Evolutionary conservation across 2,329 filamentous ascomycete species (phyloP), one percentile per base, ranked within the genome.

Genomic region (Verticillium longisporum): DNA sequence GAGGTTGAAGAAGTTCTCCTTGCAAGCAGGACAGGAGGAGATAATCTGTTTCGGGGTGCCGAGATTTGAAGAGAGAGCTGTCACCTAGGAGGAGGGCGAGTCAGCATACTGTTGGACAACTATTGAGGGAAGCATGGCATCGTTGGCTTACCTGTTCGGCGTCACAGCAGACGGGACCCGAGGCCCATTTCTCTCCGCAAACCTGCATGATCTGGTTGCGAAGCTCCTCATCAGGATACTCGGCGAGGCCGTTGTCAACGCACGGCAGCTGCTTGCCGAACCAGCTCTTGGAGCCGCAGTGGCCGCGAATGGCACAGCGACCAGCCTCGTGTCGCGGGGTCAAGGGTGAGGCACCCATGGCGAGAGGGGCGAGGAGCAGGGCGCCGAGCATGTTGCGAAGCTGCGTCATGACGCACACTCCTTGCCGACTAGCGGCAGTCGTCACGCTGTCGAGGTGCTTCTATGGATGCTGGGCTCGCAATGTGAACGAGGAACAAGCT

Each of bases 1-100:
- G 55, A 96, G 82, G 78, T 99, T 96, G 81, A 91, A 98, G 80
- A 99, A 99, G 80, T 99, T 99, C 69, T 93, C 89, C 75, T 95
- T 96, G 83, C 95, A 99, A 36, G 96, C 95, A 1, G 95, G 95
- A 73, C 95, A 99, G 10, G 92, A 92, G 32, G 92, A 88, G 72
- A 99, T 92, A 71, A 99, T 89, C 62, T 89, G 87, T 68, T 93
- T 92, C 1, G 92, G 94, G 26, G 91, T 91, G 67, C 91, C 89
- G 61, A 99, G 83, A 70, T 97, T 96, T 63, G 85, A 88, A 68
- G 91, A 88, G 64, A 99, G 85, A 1, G 89, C 82, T 68, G 90
- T 85, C 61, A 99, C 81, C 89, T 93, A 37, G 13, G 4, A 7
- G 41, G n/a, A 9, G 41, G 11, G 18, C 2, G 6, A 6, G 41